phyloP scores from a whole-genome alignment of 495 filamentous ascomycete species.

The Aspergillus avenaceus region DNA sequence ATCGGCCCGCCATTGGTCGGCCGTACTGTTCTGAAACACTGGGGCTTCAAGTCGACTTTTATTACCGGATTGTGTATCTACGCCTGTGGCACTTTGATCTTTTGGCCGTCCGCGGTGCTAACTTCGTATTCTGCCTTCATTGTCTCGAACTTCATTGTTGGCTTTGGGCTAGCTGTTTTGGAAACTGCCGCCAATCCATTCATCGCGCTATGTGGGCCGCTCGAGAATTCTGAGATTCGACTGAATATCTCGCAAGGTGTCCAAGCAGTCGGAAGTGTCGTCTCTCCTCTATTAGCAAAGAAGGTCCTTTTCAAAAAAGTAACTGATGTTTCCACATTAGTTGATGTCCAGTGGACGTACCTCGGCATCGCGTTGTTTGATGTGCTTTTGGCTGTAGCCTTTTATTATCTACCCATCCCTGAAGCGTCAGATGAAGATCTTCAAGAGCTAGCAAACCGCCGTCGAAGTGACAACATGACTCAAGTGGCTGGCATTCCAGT shows the following conservation, averaged over 20 bases:
- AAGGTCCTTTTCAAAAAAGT: conserved; percentile 56
- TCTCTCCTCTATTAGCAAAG: conserved; percentile 59
- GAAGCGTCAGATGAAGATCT: conserved; percentile 65
- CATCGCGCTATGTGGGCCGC: conserved; percentile 63
- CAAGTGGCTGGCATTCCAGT: conserved; percentile 43
- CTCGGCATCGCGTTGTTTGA: conserved; percentile 65
- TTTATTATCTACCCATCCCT: conserved; percentile 63
- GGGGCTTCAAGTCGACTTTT: conserved; percentile 66
- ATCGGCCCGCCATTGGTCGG: conserved; percentile 57
- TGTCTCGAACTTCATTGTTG: conserved; percentile 65
- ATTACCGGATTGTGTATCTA: conserved; percentile 62
- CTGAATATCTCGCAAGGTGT: conserved; percentile 64
- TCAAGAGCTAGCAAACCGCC: conserved; percentile 48
- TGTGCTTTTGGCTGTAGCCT: conserved; percentile 57
- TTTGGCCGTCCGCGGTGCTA: conserved; percentile 69
- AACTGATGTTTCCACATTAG: conserved; percentile 48
- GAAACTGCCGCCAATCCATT: conserved; percentile 67
- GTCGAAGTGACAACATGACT: conserved; percentile 47
- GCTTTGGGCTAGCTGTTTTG: conserved; percentile 57
- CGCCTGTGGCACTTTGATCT: conserved; percentile 61
- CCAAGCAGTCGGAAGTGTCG: conserved; percentile 61
- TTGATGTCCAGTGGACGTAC: conserved; percentile 70
- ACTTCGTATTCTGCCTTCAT: conserved; percentile 62
- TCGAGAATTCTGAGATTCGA: conserved; percentile 60
- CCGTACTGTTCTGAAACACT: conserved; percentile 52